Evolutionary conservation across 192 early-diverging fungal species (phyloP).

Genomic region (Coemansia sp.): DNA sequence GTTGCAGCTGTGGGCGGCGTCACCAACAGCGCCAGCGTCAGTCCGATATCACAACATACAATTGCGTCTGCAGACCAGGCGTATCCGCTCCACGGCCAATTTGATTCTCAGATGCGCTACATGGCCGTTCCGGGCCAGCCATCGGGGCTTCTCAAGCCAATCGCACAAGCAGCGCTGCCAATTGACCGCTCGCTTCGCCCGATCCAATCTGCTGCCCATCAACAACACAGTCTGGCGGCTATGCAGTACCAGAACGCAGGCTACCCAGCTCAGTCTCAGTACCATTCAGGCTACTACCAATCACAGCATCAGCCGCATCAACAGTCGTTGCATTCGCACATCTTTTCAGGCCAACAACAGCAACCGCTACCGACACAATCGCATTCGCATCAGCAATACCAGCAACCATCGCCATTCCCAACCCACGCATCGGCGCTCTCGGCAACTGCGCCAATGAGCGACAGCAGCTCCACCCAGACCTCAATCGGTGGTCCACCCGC

Average conservation of each 20-base stretch:
- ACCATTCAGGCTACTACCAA: slow-evolving; percentile 32
- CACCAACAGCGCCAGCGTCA: slow-evolving; percentile 39
- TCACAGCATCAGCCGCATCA: slow-evolving; percentile 20
- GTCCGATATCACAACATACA: slow-evolving; percentile 44
- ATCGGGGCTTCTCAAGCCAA: slow-evolving; percentile 32
- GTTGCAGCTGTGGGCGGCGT: slow-evolving; percentile 25
- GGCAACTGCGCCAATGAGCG: slow-evolving; percentile 33
- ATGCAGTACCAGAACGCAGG: slow-evolving; percentile 20
- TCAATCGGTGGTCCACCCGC: slow-evolving; percentile 13
- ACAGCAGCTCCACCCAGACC: slow-evolving; percentile 28
- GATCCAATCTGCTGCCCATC: slow-evolving; percentile 14
- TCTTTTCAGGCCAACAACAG: slow-evolving; percentile 17
- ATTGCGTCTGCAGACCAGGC: slow-evolving; percentile 29
- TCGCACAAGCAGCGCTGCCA: slow-evolving; percentile 7
- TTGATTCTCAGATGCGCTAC: slow-evolving; percentile 50
- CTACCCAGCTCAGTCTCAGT: slow-evolving; percentile 12
- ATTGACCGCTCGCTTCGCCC: slow-evolving; percentile 37
- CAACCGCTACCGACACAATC: neutral
- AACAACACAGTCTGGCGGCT: slow-evolving; percentile 19
- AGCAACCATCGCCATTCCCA: slow-evolving; percentile 37
- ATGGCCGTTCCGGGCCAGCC: slow-evolving; percentile 49
- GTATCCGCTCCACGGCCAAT: slow-evolving; percentile 35
- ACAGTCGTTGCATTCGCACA: slow-evolving; percentile 22
- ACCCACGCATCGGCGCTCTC: slow-evolving; percentile 17
- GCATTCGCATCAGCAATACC: slow-evolving; percentile 13